A percentile compares a stretch with the other conserved stretches of the same genome.
Conservation (phyloP, 805 yeast species). For the Wickerhamomyces rabaulensis region DNA sequence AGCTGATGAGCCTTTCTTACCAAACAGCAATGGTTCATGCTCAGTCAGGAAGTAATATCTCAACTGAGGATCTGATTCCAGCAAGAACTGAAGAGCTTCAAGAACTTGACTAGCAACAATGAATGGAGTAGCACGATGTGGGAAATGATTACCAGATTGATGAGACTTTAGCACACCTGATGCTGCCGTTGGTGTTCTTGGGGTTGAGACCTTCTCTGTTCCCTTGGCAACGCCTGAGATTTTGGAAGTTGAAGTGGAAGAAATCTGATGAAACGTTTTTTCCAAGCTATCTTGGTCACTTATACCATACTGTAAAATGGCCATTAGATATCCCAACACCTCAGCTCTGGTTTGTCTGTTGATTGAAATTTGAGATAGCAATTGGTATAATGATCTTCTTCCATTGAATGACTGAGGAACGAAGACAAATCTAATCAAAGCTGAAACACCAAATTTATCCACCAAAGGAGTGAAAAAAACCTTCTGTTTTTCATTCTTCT, state of each 20-base stretch:
- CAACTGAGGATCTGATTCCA: conserved; percentile 62
- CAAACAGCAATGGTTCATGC: conserved; percentile 47
- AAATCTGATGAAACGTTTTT: conserved; percentile 51
- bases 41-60: conserved; percentile 75
- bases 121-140: conserved; percentile 60
- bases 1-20: conserved; percentile 28
- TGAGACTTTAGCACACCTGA: conserved; percentile 41
- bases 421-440: conserved; percentile 65
- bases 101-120: conserved; percentile 72
- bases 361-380: conserved; percentile 62
- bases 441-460: conserved; percentile 71
- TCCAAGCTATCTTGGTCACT: conserved; percentile 55
- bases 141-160: conserved; percentile 39
- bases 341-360: conserved; percentile 79
- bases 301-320: conserved; percentile 74
- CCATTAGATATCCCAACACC: conserved; percentile 59
- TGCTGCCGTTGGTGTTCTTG: conserved; percentile 17
- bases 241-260: conserved; percentile 15
- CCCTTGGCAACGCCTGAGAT: background rate
- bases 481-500: conserved; percentile 30
- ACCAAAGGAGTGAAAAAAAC: conserved; percentile 58
- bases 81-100: conserved; percentile 65
- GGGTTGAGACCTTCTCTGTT: conserved; percentile 8
- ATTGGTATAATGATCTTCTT: conserved; percentile 58
- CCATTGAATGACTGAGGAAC: conserved; percentile 62